Percentiles rank a stretch among this genome's conserved stretches.
Evolutionary conservation across 208 protist genomes (phyloP).

Genomic region (Acanthamoeba healyi): DNA sequence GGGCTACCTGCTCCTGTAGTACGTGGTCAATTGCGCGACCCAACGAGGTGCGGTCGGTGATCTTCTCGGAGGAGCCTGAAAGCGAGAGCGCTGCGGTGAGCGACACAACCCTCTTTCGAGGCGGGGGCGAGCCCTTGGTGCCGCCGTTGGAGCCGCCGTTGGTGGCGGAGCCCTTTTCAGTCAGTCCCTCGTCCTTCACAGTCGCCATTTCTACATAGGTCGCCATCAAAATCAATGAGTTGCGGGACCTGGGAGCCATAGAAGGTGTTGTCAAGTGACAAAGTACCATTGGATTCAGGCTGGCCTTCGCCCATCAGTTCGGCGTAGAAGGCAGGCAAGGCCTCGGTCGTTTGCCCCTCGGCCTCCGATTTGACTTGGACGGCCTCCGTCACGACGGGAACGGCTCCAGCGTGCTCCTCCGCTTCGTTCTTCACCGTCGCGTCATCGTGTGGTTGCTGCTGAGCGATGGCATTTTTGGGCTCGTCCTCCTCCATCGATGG

Average conservation of each 20-base stretch:
- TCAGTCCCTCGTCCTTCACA: background rate
- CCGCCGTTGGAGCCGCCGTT: no score
- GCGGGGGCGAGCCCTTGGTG: background rate
- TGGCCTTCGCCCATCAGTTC: slow-evolving; percentile 32
- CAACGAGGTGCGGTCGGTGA: slow-evolving; percentile 26
- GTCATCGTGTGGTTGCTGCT: background rate
- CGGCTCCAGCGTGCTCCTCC: background rate
- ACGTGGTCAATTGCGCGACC: slow-evolving; percentile 67
- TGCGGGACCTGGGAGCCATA: no score
- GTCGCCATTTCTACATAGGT: background rate
- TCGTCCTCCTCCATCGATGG: background rate
- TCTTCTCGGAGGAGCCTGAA: slow-evolving; percentile 15
- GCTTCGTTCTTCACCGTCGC: background rate
- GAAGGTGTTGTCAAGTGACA: no score
- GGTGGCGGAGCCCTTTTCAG: background rate
- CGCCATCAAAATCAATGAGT: background rate
- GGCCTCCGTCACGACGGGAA: no score
- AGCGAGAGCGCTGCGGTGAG: slow-evolving; percentile 15
- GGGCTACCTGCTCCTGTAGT: slow-evolving; percentile 37
- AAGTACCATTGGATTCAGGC: background rate
- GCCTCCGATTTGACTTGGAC: background rate
- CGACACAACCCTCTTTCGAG: slow-evolving; percentile 19
- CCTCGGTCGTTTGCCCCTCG: background rate
- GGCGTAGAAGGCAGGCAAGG: background rate
- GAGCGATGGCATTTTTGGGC: background rate